Base-by-base conservation (phyloP, 805 yeast genomes). In the Lipomyces spencermartinsiae region DNA sequence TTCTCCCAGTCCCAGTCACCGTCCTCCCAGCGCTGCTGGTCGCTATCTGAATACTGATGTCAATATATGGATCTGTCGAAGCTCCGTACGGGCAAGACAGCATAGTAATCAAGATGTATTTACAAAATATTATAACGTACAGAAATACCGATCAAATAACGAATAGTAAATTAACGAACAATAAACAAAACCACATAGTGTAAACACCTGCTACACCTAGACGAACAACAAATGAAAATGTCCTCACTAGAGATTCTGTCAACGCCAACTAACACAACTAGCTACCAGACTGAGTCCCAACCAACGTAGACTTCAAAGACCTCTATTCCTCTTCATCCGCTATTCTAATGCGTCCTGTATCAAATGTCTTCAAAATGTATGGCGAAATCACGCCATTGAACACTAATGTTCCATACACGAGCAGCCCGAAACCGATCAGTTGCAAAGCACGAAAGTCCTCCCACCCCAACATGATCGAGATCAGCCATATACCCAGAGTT, bases 401-500 rank as follows among this genome's bases (percentile, higher is more conserved):
- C 63, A 89, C 83, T 63, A 91, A 78, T 0, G 95, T 90, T 10
- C 96, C 96, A 68, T 84, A 82, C 6, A 89, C 92, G 59, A 91
- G 79, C 25, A 87, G 74, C 0, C 75, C 79, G 74, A 91, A 91
- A 0, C 95, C 96, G 22, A 84, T 35, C 25, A 87, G 79, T 76
- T 91, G 96, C 62, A 88, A 77, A n/a, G 79, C 73, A 25, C 82
- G 82, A 78, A 90, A 91, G 0, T 81, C 73, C 77, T 91, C 95
- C 96, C 95, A 91, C 2, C 94, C 95, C 70, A 90, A 74, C 29
- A 78, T 62, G 61, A 91, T 79, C 0, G 95, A 91, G 8, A 89
- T 84, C 0, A 88, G 51, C 96, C 96, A 91, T 19, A 91, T 93
- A 34, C 89, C 78, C 31, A 90, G 78, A 0, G 95, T 90, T 71